These are phyloP conservation scores for Pontederia crassipes DNA, from an alignment of 176 grass and related monocot species.

Conservation along the genomic window DNA sequence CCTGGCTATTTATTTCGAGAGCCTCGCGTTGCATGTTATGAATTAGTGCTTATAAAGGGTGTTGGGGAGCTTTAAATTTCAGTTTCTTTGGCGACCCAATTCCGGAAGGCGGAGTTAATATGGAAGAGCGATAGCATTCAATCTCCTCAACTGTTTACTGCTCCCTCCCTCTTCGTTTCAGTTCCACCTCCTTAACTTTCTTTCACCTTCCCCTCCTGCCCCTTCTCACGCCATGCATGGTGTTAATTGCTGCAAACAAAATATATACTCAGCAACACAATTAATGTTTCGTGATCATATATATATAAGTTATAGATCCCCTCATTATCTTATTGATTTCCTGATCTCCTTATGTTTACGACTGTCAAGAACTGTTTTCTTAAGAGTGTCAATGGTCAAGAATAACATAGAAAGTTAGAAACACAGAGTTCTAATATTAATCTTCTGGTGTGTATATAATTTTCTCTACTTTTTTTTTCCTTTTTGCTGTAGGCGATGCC, in stretches of 20 bases:
- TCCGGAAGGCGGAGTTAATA: constrained; percentile 50
- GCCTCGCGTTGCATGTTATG: constrained; percentile 6
- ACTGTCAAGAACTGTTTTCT: too few species aligned
- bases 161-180: neutral
- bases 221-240: neutral
- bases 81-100: constrained; percentile 40
- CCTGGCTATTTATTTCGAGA: too few species aligned
- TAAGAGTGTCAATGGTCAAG: too few species aligned
- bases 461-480: too few species aligned
- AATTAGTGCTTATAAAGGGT: constrained; percentile 52
- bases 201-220: constrained; percentile 9
- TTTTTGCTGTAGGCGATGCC: too few species aligned
- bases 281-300: neutral
- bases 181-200: neutral
- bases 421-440: too few species aligned
- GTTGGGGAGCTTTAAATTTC: constrained; percentile 75
- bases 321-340: too few species aligned
- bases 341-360: too few species aligned
- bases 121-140: constrained; percentile 40
- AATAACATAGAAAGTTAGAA: too few species aligned
- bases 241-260: neutral
- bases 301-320: too few species aligned
- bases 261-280: neutral
- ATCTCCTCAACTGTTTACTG: constrained; percentile 31
- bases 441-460: too few species aligned